Base-by-base conservation (phyloP, 192 early-diverging fungal species). In the Backusella sp. region DNA sequence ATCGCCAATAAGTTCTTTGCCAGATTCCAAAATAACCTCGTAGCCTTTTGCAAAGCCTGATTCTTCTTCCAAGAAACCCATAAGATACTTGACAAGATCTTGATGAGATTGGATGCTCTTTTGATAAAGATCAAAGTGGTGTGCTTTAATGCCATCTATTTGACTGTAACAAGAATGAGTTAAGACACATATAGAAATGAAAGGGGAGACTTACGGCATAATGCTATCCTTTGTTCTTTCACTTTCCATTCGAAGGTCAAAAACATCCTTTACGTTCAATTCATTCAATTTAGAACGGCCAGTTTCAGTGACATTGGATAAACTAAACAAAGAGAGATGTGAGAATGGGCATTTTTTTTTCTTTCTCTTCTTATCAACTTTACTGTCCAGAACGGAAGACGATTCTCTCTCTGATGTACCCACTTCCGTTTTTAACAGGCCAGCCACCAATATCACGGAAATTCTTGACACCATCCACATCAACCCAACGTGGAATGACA, bases 391-490 rank as follows among this genome's bases (percentile, higher is more conserved):
- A 83, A 39, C 87, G 73, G 70, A 86, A 88, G 6, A 88, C 80
- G n/a, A 86, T 65, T 14, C 87, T 76, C 26, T 84, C 82, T 17
- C 85, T 83, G 65, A 88, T 81, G 68, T 88, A 85, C 37, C 77
- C 85, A 17, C 62, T 75, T 36, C 83, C 85, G 70, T 84, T 80
- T 15, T 80, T 81, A 17, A 88, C 42, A 72, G 85, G 79, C 75
- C 83, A 88, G 26, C 87, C 87, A 65, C 88, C 88, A 17, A 90
- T 75, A 74, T 86, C 87, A 66, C 88, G 80, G 72, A 90, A 88
- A 65, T 90, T 90, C 52, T 79, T 76, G 2, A 90, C 86, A 4
- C 88, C 88, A 6, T 85, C 84, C 1, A 89, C 83, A 75, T 85
- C 82, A 11, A 84, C 73, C 78, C 81, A 84, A 23, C 80, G 39